Base-by-base conservation (phyloP, 768 basidiomycete genomes). In the Xerocomellus amylosporus region DNA sequence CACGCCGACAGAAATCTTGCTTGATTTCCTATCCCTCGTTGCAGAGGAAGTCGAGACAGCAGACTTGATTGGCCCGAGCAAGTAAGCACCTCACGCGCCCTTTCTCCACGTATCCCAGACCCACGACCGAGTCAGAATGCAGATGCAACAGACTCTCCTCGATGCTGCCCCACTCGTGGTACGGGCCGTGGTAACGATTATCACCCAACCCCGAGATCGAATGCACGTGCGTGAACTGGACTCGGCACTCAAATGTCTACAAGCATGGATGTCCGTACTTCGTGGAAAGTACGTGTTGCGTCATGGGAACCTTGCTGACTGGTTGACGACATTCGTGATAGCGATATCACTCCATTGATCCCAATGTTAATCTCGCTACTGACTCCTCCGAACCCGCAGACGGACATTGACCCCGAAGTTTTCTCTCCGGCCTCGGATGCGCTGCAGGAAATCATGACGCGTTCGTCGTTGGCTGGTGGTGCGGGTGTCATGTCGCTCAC, bases 21-120 rank as follows among this genome's bases (percentile, higher is more conserved):
- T 90, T 39, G 88, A 91, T 57, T 90, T 90, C 67, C 75, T 94
- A 37, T 79, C 85, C 15, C 93, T 95, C 40, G 88, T 84, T 0
- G 90, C 90, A 3, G 91, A 95, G 63, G 93, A 97, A 65, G 77
- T 91, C 8, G 77, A 78, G 20, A 78, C 80, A 24, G 88, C 90
- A 10, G 91, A 93, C 69, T 72, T 96, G 49, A 66, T 91, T 34
- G 84, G 85, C 6, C 62, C 83, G 37, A 82, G 82, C 75, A 88
- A 84, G 90, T 93, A 63, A 70, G 86, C 24, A 33, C 77, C 46
- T 30, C 42, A 5, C 49, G 5, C 20, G 6, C 14, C 8, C 20
- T 19, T 5, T 58, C 26, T 46, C 31, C 44, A 8, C 33, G 34
- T 24, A 19, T 46, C 19, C 38, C 39, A 40, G 49, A 51, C 61